Conservation (phyloP, 1,284 basidiomycete genomes). For the Malassezia cuniculi region DNA sequence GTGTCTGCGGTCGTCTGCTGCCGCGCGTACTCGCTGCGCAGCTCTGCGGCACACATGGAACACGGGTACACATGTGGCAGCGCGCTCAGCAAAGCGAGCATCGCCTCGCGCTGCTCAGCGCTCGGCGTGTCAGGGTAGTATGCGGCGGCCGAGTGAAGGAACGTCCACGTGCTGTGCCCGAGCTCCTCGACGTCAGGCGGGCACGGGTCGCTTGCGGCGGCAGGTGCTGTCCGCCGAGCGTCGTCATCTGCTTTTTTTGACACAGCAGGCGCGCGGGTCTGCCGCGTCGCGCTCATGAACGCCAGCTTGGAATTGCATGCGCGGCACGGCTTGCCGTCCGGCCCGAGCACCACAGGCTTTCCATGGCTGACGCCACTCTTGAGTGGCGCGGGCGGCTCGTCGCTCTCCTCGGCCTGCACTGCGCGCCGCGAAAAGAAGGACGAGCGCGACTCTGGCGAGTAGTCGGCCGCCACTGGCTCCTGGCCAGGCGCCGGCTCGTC, state of each 20-base stretch:
- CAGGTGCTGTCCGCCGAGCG: no score
- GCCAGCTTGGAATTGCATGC: slow-evolving; percentile 40
- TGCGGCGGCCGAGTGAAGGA: slow-evolving; percentile 37
- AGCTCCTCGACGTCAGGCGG: slow-evolving; percentile 40
- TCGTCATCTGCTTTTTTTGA: not conserved
- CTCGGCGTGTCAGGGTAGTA: slow-evolving; percentile 35
- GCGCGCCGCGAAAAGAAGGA: slow-evolving; percentile 7
- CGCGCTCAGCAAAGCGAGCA: slow-evolving; percentile 27
- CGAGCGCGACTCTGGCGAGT: not conserved
- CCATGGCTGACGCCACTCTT: not conserved
- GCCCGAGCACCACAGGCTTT: slow-evolving; percentile 28
- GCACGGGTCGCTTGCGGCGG: slow-evolving; percentile 13
- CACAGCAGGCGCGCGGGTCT: slow-evolving; percentile 6
- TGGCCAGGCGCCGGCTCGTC: slow-evolving; percentile 3
- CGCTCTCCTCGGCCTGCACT: slow-evolving; percentile 10
- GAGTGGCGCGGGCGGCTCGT: not conserved
- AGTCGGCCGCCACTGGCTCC: slow-evolving; percentile 10
- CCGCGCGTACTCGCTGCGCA: slow-evolving; percentile 24
- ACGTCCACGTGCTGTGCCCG: slow-evolving; percentile 36
- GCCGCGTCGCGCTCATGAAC: slow-evolving; percentile 34
- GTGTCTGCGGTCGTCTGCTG: slow-evolving; percentile 16
- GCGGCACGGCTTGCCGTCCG: slow-evolving; percentile 43
- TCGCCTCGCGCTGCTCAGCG: slow-evolving; percentile 22
- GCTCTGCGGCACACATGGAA: slow-evolving; percentile 27
- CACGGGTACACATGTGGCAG: slow-evolving; percentile 39